Percentiles rank a stretch among this genome's conserved stretches.
These are phyloP conservation scores for Anastatica hierochuntica DNA, from an alignment of 345 rosid species.

Conservation along the genomic window DNA sequence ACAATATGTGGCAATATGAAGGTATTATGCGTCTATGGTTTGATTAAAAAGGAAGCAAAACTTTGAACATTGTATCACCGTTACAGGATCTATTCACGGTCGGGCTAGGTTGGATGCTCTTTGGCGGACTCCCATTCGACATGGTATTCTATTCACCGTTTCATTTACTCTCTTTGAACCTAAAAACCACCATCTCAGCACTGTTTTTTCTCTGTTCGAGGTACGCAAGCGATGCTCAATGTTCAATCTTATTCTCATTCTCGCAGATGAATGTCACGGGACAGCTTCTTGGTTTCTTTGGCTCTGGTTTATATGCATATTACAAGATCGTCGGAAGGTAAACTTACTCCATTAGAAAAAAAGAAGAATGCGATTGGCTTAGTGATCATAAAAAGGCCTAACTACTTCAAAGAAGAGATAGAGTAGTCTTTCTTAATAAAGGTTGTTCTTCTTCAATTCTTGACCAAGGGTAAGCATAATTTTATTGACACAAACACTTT, in stretches of 20 bases:
- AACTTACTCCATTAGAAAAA: not conserved
- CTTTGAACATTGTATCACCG: not conserved
- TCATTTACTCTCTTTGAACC: not conserved
- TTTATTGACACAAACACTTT: no score
- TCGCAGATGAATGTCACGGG: slow-evolving; percentile 81
- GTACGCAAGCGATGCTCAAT: no score
- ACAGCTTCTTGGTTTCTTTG: slow-evolving; percentile 76
- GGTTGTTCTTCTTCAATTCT: no score
- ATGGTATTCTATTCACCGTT: slow-evolving; percentile 34
- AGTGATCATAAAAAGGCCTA: no score
- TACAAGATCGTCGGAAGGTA: slow-evolving; percentile 64
- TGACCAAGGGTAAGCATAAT: no score
- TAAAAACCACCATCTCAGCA: not conserved
- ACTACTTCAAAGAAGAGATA: no score
- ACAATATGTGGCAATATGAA: slow-evolving; percentile 95
- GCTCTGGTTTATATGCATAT: slow-evolving; percentile 91
- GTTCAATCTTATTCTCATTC: not conserved
- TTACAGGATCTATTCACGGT: slow-evolving; percentile 84
- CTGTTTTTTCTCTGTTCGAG: no score
- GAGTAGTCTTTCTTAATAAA: no score
- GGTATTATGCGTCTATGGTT: no score
- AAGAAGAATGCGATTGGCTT: no score
- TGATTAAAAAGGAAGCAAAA: not conserved
- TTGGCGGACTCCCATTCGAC: slow-evolving; percentile 98
- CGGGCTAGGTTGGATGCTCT: slow-evolving; percentile 81